Base-by-base conservation (phyloP, 176 grass and related monocot species). In the Tuctoria greenei region DNA sequence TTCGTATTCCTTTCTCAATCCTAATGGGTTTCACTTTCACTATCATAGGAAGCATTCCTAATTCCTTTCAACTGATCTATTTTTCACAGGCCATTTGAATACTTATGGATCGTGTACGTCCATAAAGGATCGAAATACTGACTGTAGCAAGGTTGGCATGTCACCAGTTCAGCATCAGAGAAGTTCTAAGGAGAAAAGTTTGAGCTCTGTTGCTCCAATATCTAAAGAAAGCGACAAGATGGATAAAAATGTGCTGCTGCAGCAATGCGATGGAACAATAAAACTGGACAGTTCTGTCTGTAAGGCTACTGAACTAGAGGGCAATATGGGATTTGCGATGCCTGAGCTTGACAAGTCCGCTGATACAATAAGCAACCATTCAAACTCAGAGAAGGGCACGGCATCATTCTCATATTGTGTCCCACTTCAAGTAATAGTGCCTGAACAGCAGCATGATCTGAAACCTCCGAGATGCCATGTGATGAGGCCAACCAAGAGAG, bases 401-500 rank as follows among this genome's bases (percentile, higher is more conserved):
- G 11, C 64, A 70, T 78, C 71, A 44, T 67, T 67, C 38, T 69
- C 84, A 23, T 49, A 72, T 61, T 79, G 80, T 44, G 79, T 75
- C 28, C 84, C 78, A 12, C 77, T 73, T 51, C 67, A 86, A 77
- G 77, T 84, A 73, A 44, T 74, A 79, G 66, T 64, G 35, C 80
- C 73, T 74, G 71, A 74, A 58, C 71, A 26, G 69, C 82, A 90
- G 56, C 70, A 49, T 80, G 59, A 74, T 59, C 25, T 58, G 52
- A 75, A 70, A 78, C 77, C 37, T 72, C 61, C 80, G 24, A 84
- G 42, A 59, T 71, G 67, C 67, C 67, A 75, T 61, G 69, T 79
- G 27, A n/a, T 68, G 54, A 87, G 77, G 84, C 80, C 85, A 86
- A 72, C 80, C 47, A 99, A 92, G 89, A 87, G 70, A 70, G 71